Conservation (phyloP, 1,139 yeast species). For the Yamadazyma trypodendri region DNA sequence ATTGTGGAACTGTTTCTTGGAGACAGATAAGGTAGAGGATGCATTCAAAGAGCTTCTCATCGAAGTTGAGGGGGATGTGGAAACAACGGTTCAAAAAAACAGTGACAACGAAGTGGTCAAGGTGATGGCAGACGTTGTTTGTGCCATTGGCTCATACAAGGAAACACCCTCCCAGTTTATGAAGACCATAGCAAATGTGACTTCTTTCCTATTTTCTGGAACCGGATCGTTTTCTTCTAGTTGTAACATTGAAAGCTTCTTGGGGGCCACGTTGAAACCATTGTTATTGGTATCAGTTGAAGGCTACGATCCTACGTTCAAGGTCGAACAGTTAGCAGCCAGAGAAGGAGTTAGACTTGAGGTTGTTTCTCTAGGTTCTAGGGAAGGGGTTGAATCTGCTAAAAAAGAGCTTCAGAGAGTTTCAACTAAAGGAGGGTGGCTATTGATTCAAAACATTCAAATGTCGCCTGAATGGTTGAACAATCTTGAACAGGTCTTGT, state of each 20-base stretch:
- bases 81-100: constrained; percentile 11
- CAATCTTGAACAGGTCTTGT: constrained; percentile 47
- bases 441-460: constrained; percentile 76
- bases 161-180: constrained; percentile 13
- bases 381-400: constrained; percentile 62
- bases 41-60: constrained; percentile 7
- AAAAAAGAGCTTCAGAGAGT: constrained; percentile 50
- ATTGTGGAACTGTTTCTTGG: constrained; percentile 4
- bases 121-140: constrained; percentile 14
- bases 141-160: neutral
- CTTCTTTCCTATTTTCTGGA: constrained; percentile 25
- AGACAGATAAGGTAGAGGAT: constrained; percentile 3
- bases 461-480: constrained; percentile 66
- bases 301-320: constrained; percentile 67
- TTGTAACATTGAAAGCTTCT: constrained; percentile 27
- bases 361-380: constrained; percentile 73
- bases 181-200: constrained; percentile 17
- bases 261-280: constrained; percentile 24
- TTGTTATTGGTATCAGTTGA: constrained; percentile 57
- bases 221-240: constrained; percentile 24
- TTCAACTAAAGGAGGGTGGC: constrained; percentile 56
- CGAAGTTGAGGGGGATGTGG: neutral
- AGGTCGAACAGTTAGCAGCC: constrained; percentile 47
- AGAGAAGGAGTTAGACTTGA: constrained; percentile 24
- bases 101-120: constrained; percentile 20